Evolutionary conservation across 495 filamentous ascomycete genomes (phyloP).

Genomic region (Hypoxylon fuscum): DNA sequence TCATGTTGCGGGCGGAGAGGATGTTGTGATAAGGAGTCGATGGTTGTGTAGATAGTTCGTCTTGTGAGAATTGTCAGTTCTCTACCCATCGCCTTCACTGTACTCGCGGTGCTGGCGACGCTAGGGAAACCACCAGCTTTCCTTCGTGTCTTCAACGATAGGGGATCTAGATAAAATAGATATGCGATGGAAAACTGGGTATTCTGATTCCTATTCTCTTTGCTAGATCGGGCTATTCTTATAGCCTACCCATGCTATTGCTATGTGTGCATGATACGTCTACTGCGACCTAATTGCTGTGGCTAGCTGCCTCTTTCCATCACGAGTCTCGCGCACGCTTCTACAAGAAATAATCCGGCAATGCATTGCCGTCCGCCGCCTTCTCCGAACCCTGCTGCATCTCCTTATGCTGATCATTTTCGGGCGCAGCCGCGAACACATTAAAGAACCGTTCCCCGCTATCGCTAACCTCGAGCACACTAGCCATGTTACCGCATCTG

Average conservation of each 20-base stretch:
- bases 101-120: slow-evolving; percentile 9
- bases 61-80: slow-evolving; percentile 7
- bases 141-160: slow-evolving; percentile 8
- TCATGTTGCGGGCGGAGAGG: not conserved
- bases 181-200: slow-evolving; percentile 18
- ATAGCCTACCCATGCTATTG: not conserved
- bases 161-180: slow-evolving; percentile 16
- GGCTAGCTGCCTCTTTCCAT: not conserved
- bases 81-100: slow-evolving; percentile 4
- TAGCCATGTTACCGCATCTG: slow-evolving; percentile 95
- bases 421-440: slow-evolving; percentile 94
- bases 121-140: slow-evolving; percentile 1
- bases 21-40: slow-evolving; percentile 6
- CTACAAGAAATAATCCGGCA: slow-evolving; percentile 67
- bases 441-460: slow-evolving; percentile 93
- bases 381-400: slow-evolving; percentile 69
- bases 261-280: not conserved
- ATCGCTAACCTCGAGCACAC: slow-evolving; percentile 94
- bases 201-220: slow-evolving; percentile 16
- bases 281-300: not conserved
- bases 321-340: not conserved
- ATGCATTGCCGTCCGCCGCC: slow-evolving; percentile 57
- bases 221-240: slow-evolving; percentile 22
- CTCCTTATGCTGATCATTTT: slow-evolving; percentile 92
- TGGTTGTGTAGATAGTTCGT: slow-evolving; percentile 30